A percentile compares a stretch with the other conserved stretches of the same genome.
Conservation (phyloP, 257 asterid species). For the Salvia rosmarinus region DNA sequence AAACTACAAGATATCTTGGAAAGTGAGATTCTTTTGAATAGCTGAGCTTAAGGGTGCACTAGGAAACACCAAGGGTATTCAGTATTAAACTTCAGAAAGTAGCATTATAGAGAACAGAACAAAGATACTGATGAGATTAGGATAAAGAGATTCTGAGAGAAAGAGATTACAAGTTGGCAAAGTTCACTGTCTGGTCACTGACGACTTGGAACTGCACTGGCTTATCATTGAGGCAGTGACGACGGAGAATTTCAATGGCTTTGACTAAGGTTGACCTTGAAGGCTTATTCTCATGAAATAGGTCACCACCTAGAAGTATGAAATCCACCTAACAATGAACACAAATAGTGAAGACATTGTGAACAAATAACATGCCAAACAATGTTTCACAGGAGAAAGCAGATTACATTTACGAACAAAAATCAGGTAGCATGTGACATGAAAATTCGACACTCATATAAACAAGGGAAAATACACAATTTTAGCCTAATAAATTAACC, state of each 20-base stretch:
- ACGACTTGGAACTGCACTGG: slow-evolving; percentile 96
- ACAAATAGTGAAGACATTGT: not conserved
- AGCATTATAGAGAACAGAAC: slow-evolving; percentile 11
- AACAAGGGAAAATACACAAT: too few relatives aligned
- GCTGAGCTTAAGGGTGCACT: slow-evolving; percentile 11
- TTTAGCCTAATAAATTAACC: too few relatives aligned
- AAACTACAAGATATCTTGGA: slow-evolving; percentile 6
- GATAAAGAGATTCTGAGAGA: slow-evolving; percentile 4
- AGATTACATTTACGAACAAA: not conserved
- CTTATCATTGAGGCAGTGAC: slow-evolving; percentile 81
- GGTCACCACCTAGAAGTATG: slow-evolving; percentile 94
- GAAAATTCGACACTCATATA: not conserved
- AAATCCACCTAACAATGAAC: slow-evolving; percentile 69
- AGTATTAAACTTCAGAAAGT: not conserved
- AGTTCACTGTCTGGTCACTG: slow-evolving; percentile 95
- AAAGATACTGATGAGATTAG: slow-evolving; percentile 7
- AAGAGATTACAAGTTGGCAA: slow-evolving; percentile 75
- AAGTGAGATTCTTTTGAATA: not conserved
- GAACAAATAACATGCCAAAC: not conserved
- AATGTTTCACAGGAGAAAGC: not conserved
- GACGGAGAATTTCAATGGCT: slow-evolving; percentile 89
- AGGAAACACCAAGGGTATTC: not conserved
- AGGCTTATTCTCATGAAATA: slow-evolving; percentile 97
- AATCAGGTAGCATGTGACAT: not conserved
- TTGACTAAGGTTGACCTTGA: slow-evolving; percentile 93